phyloP scores from a whole-genome alignment of 331 rosid species.

The Phaseolus coccineus region DNA sequence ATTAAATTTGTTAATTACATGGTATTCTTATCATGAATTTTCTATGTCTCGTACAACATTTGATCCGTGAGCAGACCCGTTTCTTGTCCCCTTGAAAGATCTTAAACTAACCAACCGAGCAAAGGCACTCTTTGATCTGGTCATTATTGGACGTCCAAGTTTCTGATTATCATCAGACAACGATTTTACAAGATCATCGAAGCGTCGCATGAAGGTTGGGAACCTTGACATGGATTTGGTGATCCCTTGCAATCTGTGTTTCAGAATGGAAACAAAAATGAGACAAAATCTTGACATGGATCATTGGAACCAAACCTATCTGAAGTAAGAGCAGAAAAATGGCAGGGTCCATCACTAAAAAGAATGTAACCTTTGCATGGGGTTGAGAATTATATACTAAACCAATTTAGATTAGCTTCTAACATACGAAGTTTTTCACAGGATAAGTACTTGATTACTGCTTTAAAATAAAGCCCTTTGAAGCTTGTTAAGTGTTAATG shows the following conservation, averaged over 20 bases:
- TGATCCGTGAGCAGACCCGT: constrained; percentile 61
- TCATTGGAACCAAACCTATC: too few species aligned
- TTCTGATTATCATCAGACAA: constrained; percentile 65
- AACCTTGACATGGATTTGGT: constrained; percentile 89
- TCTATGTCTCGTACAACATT: constrained; percentile 57
- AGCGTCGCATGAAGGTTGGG: constrained; percentile 83
- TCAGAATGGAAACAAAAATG: constrained; percentile 28
- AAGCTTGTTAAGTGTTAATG: neutral
- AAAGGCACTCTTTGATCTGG: constrained; percentile 82
- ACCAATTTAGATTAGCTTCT: neutral
- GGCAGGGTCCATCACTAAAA: too few species aligned
- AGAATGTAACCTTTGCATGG: too few species aligned
- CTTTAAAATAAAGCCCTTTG: neutral
- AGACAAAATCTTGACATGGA: neutral
- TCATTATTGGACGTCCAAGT: constrained; percentile 49
- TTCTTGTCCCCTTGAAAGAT: constrained; percentile 61
- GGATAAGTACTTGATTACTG: neutral
- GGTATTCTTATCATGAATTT: constrained; percentile 36
- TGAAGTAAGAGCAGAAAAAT: neutral
- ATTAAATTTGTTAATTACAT: neutral
- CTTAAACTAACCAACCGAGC: constrained; percentile 63
- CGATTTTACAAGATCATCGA: constrained; percentile 60
- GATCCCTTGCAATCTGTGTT: constrained; percentile 82
- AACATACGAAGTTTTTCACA: neutral
- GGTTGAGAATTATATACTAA: too few species aligned